Evolutionary conservation across 805 yeast genomes (phyloP).

Genomic region (Cyberlindnera lachancei): DNA sequence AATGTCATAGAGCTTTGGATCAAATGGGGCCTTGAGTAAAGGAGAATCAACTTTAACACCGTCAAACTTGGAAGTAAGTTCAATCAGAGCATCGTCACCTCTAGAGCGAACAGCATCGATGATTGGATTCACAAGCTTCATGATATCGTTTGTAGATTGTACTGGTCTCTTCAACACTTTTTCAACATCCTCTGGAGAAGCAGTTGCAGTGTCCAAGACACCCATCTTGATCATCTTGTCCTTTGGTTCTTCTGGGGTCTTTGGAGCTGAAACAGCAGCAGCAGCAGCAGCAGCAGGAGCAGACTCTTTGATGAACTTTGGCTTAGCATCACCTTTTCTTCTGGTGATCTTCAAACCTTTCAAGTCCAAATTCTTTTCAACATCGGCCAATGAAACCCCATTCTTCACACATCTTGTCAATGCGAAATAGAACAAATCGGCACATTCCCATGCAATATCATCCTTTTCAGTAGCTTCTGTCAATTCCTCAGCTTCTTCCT

Average conservation of each 20-base stretch:
- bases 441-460: constrained; percentile 94
- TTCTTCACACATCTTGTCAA: constrained; percentile 63
- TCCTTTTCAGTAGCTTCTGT: constrained; percentile 67
- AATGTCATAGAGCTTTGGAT: constrained; percentile 64
- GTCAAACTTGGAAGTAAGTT: constrained; percentile 86
- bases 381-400: constrained; percentile 74
- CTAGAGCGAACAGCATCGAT: constrained; percentile 64
- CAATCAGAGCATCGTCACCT: constrained; percentile 88
- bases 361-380: constrained; percentile 76
- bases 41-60: constrained; percentile 69
- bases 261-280: constrained; percentile 5
- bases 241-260: constrained; percentile 20
- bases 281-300: constrained; percentile 8
- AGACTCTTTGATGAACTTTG: constrained; percentile 47
- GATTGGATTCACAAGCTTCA: constrained; percentile 88
- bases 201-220: constrained; percentile 41
- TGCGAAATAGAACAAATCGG: constrained; percentile 80
- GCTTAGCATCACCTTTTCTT: constrained; percentile 94
- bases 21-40: constrained; percentile 82
- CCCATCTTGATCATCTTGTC: constrained; percentile 21
- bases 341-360: constrained; percentile 85
- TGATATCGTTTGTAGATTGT: constrained; percentile 86
- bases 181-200: constrained; percentile 39
- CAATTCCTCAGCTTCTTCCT: constrained; percentile 94
- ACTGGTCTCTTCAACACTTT: constrained; percentile 86